Conservation (phyloP, 306 rosid species). For the Cyclanthera cordifolia region DNA sequence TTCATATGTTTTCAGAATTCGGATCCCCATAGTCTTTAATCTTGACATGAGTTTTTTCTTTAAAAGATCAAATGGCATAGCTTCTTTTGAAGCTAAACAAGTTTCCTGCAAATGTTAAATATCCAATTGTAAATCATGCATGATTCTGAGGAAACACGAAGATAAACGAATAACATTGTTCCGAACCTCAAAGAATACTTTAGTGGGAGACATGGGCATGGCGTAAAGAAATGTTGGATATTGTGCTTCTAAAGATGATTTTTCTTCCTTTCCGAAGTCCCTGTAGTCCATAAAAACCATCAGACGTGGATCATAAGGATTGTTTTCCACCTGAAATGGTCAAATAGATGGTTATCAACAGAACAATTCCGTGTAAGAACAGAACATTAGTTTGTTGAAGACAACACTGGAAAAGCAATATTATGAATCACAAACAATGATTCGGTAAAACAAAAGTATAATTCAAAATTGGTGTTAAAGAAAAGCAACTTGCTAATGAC, state of each 20-base stretch:
- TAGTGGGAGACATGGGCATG: conserved; percentile 88
- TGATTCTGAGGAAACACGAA: conserved; percentile 10
- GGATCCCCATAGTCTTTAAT: conserved; percentile 79
- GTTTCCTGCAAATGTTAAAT: conserved; percentile 59
- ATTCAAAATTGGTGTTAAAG: neutral
- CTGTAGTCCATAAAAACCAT: conserved; percentile 99
- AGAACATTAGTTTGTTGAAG: neutral
- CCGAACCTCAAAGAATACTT: conserved; percentile 89
- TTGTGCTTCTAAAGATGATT: conserved; percentile 41
- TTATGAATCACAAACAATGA: neutral
- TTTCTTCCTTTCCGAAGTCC: conserved; percentile 55
- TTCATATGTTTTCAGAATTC: conserved; percentile 56
- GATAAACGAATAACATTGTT: conserved; percentile 10
- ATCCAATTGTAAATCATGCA: conserved; percentile 13
- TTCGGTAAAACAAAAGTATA: neutral
- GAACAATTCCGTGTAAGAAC: neutral
- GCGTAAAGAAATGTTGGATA: conserved; percentile 92
- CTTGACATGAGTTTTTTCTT: conserved; percentile 80
- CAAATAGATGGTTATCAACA: conserved; percentile 2
- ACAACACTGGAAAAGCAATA: neutral
- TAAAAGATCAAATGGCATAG: conserved; percentile 86
- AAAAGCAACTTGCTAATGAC: neutral
- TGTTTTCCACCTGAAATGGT: conserved; percentile 70
- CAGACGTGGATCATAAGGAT: conserved; percentile 82
- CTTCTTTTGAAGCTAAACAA: conserved; percentile 89